Conservation (phyloP, 768 basidiomycete species). For the Mycena belliarum region DNA sequence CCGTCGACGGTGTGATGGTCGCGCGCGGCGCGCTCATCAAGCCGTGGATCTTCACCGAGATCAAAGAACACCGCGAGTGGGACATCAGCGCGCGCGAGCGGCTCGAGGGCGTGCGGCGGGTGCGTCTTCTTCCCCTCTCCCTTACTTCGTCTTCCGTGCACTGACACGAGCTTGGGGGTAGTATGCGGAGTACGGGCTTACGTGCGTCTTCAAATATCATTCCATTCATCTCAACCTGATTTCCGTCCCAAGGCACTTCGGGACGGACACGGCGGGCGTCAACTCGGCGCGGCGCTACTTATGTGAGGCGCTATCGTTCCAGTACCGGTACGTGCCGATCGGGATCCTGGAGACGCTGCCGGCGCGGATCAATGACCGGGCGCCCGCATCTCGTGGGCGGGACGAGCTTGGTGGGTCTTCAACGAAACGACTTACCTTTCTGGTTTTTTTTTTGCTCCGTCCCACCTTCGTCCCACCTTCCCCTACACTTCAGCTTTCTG, state of each 20-base stretch:
- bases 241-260: conserved; percentile 61
- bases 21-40: conserved; percentile 95
- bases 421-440: too few relatives aligned
- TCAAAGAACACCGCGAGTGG: conserved; percentile 92
- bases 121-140: conserved; percentile 32
- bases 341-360: too few relatives aligned
- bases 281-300: conserved; percentile 94
- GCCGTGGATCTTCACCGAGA: conserved; percentile 94
- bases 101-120: conserved; percentile 75
- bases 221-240: too few relatives aligned
- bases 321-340: too few relatives aligned
- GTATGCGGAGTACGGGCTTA: conserved; percentile 87
- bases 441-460: too few relatives aligned
- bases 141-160: not conserved
- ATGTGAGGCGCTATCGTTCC: conserved; percentile 93
- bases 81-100: conserved; percentile 87
- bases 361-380: conserved; percentile 83
- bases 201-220: too few relatives aligned
- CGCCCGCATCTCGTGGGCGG: conserved; percentile 85
- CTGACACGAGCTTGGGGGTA: conserved; percentile 27
- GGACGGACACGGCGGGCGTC: conserved; percentile 84
- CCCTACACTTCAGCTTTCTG: too few relatives aligned
- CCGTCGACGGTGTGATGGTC: conserved; percentile 95
- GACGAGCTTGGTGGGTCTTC: conserved; percentile 77
- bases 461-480: too few relatives aligned